Conservation (phyloP, 169 alveolate genomes). For the Plasmodium reichenowi region DNA sequence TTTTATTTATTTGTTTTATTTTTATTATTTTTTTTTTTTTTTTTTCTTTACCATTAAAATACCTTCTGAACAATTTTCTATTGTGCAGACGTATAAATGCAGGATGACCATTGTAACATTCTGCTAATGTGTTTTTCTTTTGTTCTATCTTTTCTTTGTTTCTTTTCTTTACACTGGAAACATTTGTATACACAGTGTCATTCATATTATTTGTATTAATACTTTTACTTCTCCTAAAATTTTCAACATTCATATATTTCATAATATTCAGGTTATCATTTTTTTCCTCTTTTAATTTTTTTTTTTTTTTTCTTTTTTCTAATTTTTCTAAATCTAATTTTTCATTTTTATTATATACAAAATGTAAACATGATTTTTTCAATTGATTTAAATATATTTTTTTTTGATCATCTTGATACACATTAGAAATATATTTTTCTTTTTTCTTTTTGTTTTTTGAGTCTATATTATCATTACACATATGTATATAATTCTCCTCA, state of each 20-base stretch:
- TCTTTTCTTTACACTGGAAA: not conserved
- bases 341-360: slow-evolving; percentile 25
- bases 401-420: too few species aligned
- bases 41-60: slow-evolving; percentile 27
- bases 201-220: not conserved
- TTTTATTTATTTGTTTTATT: too few species aligned
- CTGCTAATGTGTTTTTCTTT: not conserved
- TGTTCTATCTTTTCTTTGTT: not conserved
- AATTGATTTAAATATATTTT: not conserved
- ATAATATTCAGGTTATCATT: not conserved
- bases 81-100: slow-evolving; percentile 64
- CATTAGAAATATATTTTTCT: too few species aligned
- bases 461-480: too few species aligned
- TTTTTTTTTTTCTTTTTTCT: slow-evolving; percentile 23
- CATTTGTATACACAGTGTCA: not conserved
- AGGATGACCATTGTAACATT: slow-evolving; percentile 27
- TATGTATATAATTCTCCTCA: too few species aligned
- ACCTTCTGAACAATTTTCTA: slow-evolving; percentile 31
- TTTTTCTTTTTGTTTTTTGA: too few species aligned
- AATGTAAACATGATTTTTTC: slow-evolving; percentile 29
- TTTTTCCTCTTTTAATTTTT: not conserved
- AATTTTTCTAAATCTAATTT: slow-evolving; percentile 10
- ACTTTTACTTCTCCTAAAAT: slow-evolving; percentile 16
- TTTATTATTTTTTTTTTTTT: too few species aligned
- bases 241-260: slow-evolving; percentile 34